These are phyloP conservation scores for Alternaria ethzedia DNA, from an alignment of 2,329 filamentous ascomycete genomes.

Conservation along the genomic window DNA sequence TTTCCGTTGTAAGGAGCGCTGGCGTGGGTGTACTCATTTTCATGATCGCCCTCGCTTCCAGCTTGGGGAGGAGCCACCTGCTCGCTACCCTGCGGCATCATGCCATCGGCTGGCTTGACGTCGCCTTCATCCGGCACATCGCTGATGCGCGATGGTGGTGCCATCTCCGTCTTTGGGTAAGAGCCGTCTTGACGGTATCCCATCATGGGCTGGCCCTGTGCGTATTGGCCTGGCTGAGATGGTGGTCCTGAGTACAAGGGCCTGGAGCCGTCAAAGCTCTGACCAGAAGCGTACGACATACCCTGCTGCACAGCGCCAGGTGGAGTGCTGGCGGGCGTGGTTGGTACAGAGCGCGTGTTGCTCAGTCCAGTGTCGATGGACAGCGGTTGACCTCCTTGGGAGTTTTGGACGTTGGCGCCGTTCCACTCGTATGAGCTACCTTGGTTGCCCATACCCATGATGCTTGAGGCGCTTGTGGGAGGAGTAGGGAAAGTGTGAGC, in stretches of 20 bases:
- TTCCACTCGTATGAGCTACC: conserved; percentile 82
- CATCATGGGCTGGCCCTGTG: conserved; percentile 68
- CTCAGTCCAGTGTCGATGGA: conserved; percentile 81
- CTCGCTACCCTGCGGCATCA: conserved; percentile 57
- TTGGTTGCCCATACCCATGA: conserved; percentile 76
- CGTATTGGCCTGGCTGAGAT: conserved; percentile 71
- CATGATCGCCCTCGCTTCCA: conserved; percentile 74
- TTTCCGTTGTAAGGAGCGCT: conserved; percentile 73
- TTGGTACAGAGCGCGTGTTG: conserved; percentile 84
- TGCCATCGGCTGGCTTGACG: conserved; percentile 68
- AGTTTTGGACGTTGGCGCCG: conserved; percentile 50
- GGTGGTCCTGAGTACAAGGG: conserved; percentile 78
- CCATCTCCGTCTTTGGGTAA: conserved; percentile 89
- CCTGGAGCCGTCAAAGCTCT: conserved; percentile 77
- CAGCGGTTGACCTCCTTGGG: conserved; percentile 72
- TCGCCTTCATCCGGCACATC: conserved; percentile 68
- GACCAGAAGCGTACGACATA: conserved; percentile 77
- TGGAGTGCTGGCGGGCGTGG: conserved; percentile 88
- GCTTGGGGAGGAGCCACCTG: conserved; percentile 60
- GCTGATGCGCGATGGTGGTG: conserved; percentile 72
- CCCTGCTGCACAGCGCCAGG: conserved; percentile 80
- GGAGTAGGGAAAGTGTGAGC: conserved; percentile 94
- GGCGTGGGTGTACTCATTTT: conserved; percentile 86
- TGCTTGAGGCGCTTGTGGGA: conserved; percentile 88
- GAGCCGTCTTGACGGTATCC: conserved; percentile 58